Percentiles rank a stretch among this genome's conserved stretches.
Conservation (phyloP, 106 monocot species). For the Amphibolis antarctica region DNA sequence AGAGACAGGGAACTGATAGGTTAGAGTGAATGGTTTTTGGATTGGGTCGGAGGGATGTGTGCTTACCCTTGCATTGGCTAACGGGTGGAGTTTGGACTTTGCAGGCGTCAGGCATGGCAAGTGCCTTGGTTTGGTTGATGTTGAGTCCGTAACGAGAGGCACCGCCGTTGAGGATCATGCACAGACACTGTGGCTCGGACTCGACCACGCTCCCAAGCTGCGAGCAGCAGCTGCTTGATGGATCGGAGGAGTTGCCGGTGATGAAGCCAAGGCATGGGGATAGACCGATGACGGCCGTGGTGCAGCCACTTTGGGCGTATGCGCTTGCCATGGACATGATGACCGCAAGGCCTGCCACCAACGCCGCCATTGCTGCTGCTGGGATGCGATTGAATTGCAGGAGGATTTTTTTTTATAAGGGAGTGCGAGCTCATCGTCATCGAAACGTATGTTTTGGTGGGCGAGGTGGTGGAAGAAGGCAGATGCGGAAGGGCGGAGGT, state of each 20-base stretch:
- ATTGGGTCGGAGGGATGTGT: background rate
- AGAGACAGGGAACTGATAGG: too few relatives aligned
- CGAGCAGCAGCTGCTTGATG: slow-evolving; percentile 4
- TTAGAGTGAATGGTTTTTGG: background rate
- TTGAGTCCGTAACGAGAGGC: background rate
- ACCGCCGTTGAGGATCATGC: slow-evolving; percentile 6
- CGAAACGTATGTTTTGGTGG: background rate
- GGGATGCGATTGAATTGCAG: background rate
- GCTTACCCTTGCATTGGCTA: slow-evolving; percentile 6
- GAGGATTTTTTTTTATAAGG: background rate
- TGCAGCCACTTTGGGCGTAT: slow-evolving; percentile 6
- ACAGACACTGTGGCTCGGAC: slow-evolving; percentile 11
- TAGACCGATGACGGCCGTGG: background rate
- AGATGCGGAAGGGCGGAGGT: background rate
- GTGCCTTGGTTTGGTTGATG: slow-evolving; percentile 9
- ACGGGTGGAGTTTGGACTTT: slow-evolving; percentile 4
- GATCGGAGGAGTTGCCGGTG: slow-evolving; percentile 1
- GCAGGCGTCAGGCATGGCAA: slow-evolving; percentile 12
- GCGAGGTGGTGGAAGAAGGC: too few relatives aligned
- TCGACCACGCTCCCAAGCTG: slow-evolving; percentile 7
- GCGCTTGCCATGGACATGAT: background rate
- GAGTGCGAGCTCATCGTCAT: background rate
- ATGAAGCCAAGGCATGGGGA: slow-evolving; percentile 11
- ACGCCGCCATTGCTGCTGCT: background rate
- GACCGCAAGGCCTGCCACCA: background rate